A percentile compares a stretch with the other conserved stretches of the same genome.
These are phyloP conservation scores for Apophysomyces ossiformis DNA, from an alignment of 371 early-diverging fungal genomes.

Conservation along the genomic window DNA sequence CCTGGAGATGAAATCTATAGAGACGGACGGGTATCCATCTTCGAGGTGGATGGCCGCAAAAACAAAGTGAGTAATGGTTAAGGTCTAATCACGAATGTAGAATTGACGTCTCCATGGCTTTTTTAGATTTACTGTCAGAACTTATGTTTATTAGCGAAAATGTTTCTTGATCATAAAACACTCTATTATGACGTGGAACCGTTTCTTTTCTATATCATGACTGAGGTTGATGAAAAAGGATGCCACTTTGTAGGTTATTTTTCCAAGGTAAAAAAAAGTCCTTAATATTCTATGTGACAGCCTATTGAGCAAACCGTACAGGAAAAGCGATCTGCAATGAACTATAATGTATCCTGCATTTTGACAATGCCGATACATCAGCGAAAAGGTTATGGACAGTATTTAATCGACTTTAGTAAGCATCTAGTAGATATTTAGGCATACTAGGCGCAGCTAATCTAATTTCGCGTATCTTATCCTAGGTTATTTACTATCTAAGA, in stretches of 20 bases:
- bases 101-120: neutral
- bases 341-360: conserved; percentile 98
- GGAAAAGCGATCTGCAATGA: conserved; percentile 88
- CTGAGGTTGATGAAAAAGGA: conserved; percentile 74
- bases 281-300: neutral
- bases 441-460: too few relatives aligned
- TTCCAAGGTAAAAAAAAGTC: conserved; percentile 70
- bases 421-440: neutral
- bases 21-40: conserved; percentile 75
- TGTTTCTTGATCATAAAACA: conserved; percentile 99
- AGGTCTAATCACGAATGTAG: neutral
- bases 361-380: conserved; percentile 92
- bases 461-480: neutral
- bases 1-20: conserved; percentile 97
- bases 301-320: conserved; percentile 17
- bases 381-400: conserved; percentile 94
- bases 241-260: conserved; percentile 97
- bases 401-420: conserved; percentile 93
- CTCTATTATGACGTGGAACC: conserved; percentile 99
- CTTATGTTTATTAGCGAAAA: conserved; percentile 93
- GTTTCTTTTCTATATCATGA: conserved; percentile 97
- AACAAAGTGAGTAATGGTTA: conserved; percentile 55
- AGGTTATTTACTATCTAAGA: conserved; percentile 87
- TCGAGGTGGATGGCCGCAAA: conserved; percentile 91
- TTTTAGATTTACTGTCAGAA: conserved; percentile 86